These are phyloP conservation scores for Primulina huaijiensis DNA, from an alignment of 257 asterid genomes.

Conservation along the genomic window DNA sequence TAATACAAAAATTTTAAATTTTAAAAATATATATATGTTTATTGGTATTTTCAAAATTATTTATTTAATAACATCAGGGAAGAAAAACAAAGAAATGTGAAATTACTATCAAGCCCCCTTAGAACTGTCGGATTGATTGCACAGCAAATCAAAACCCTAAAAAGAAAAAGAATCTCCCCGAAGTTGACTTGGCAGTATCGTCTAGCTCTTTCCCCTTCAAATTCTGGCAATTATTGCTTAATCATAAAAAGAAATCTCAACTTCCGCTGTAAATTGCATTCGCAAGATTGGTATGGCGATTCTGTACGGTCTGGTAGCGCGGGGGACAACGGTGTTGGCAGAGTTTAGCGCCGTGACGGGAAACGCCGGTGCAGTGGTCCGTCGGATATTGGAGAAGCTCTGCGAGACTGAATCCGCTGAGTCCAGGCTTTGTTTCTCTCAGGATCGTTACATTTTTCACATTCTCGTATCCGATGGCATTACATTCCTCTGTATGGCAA, in stretches of 20 bases:
- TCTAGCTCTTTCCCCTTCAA: not conserved
- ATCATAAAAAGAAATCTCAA: not conserved
- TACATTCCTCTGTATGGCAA: conserved; percentile 96
- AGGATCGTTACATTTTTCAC: conserved; percentile 94
- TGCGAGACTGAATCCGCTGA: conserved; percentile 56
- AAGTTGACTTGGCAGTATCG: not conserved
- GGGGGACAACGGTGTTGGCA: conserved; percentile 90
- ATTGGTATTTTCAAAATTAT: too few relatives aligned
- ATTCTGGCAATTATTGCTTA: not conserved
- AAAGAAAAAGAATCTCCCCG: too few relatives aligned
- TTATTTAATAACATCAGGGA: too few relatives aligned
- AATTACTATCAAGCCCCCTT: too few relatives aligned
- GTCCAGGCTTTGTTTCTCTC: conserved; percentile 90
- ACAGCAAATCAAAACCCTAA: too few relatives aligned
- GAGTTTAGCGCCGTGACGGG: conserved; percentile 99
- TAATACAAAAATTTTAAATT: too few relatives aligned
- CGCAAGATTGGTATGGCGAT: conserved; percentile 64
- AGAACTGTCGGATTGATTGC: too few relatives aligned
- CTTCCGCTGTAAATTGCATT: not conserved
- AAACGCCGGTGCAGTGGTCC: conserved; percentile 86
- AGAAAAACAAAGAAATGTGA: too few relatives aligned
- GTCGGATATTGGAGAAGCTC: conserved; percentile 87
- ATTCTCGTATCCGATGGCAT: conserved; percentile 85
- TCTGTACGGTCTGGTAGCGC: conserved; percentile 83
- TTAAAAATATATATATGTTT: too few relatives aligned